Base-by-base conservation (phyloP, 306 rosid genomes). In the Acmispon strigosus region DNA sequence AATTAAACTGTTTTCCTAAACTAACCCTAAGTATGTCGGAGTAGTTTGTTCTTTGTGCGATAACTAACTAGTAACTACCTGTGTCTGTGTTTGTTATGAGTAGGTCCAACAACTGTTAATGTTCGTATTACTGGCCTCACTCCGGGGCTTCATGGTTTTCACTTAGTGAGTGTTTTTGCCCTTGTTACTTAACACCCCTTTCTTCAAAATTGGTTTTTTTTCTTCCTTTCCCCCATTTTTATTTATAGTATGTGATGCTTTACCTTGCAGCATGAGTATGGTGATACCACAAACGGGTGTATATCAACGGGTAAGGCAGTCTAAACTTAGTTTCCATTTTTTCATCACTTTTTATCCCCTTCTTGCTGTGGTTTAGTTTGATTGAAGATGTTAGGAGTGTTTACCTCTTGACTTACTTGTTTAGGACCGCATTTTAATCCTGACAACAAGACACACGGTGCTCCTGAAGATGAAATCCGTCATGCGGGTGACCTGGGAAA, bases 401-500 rank as follows among this genome's bases (percentile, higher is more conserved):
- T 37, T 79, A 62, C 19, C 66, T 67, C 47, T 74, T 62, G 67
- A 41, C 19, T 68, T 43, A 12, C 27, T 37, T 82, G 56, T 66
- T 43, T 59, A 93, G 98, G 98, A 87, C 51, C 98, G 48, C 98
- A 90, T 85, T 90, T 93, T 78, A 92, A 92, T 78, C 98, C 98
- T 13, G 72, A 85, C 8, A 66, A 66, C 0, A 0, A 76, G 72
- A 90, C 96, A 58, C 98, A 93, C 20, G 98, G 98, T 68, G 96
- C 96, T 86, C 98, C 96, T 74, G 91, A 78, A 64, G 96, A 90
- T 76, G 89, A 88, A 81, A 11, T 84, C 72, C 96, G 98, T 62
- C 98, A 93, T 90, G 98, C 98, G 96, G 98, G 96, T 79, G 97
- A 91, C 92, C 97, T 89, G 96, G 97, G 97, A 91, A 91, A 91